phyloP scores from a whole-genome alignment of 805 yeast genomes.

The Candida boleticola region DNA sequence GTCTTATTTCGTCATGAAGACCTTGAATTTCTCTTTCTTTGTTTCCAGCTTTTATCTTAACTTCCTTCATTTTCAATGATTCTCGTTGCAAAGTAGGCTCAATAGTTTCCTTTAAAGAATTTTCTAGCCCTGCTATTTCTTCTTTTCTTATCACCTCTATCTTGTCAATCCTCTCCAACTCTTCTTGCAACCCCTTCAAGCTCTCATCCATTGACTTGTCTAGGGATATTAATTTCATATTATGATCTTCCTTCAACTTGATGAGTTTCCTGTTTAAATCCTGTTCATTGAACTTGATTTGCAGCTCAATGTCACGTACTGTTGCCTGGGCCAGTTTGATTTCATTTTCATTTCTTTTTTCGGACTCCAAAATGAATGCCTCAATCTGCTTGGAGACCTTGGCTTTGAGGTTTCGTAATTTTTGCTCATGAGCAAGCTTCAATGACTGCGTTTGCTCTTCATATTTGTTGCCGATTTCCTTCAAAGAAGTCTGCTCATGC shows the following conservation, averaged over 20 bases:
- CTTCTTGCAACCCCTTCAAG: conserved; percentile 10
- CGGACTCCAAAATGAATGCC: conserved; percentile 30
- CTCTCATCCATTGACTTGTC: conserved; percentile 16
- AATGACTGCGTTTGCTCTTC: conserved; percentile 21
- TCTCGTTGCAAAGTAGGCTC: not conserved
- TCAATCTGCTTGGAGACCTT: conserved; percentile 34
- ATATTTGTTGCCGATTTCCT: conserved; percentile 22
- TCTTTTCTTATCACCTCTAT: conserved; percentile 4
- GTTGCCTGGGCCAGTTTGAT: conserved; percentile 14
- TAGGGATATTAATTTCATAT: conserved; percentile 14
- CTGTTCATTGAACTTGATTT: conserved; percentile 13
- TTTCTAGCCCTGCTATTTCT: conserved; percentile 9
- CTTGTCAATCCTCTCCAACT: conserved; percentile 8
- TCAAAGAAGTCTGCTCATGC: conserved; percentile 21
- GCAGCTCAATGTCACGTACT: conserved; percentile 4
- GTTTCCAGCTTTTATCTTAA: not conserved
- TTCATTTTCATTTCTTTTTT: conserved; percentile 24
- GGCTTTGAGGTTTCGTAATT: conserved; percentile 25
- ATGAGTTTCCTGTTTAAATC: conserved; percentile 23
- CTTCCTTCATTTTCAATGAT: conserved; percentile 4
- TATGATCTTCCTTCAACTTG: conserved; percentile 23
- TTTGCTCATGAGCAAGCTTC: conserved; percentile 18
- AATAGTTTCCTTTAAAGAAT: conserved; percentile 2
- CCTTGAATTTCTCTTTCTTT: not conserved
- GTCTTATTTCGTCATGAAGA: conserved; percentile 8